Evolutionary conservation across 2,329 filamentous ascomycete species (phyloP).

Genomic region (Aspergillus neoniger): DNA sequence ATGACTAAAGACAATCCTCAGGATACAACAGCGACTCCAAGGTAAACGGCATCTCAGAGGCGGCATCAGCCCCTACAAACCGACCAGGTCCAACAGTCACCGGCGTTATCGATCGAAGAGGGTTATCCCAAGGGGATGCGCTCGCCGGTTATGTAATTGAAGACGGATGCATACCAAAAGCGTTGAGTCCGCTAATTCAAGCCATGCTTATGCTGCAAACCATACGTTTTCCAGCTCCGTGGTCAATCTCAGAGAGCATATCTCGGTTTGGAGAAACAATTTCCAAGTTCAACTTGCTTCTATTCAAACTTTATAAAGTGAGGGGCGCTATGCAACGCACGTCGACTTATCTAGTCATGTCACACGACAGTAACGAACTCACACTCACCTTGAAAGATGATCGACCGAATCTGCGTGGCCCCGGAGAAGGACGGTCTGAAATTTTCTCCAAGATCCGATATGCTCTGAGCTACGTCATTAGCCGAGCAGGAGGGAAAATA

Average conservation of each 20-base stretch:
- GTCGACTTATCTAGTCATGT: conserved; percentile 1
- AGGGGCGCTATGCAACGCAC: neutral
- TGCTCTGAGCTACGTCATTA: neutral
- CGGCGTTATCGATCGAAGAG: conserved; percentile 19
- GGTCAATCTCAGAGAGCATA: neutral
- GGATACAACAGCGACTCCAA: neutral
- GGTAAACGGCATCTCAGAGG: conserved; percentile 28
- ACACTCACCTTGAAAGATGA: neutral
- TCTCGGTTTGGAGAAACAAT: neutral
- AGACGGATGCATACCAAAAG: conserved; percentile 21
- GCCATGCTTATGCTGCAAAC: conserved; percentile 14
- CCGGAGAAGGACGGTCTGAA: neutral
- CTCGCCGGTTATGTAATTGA: conserved; percentile 21
- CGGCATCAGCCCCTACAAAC: neutral
- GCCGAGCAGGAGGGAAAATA: neutral
- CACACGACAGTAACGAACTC: conserved; percentile 3
- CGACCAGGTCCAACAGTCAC: conserved; percentile 20
- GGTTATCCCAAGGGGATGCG: neutral
- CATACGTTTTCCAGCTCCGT: neutral
- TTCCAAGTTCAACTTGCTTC: neutral
- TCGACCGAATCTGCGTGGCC: neutral
- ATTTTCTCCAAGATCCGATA: neutral
- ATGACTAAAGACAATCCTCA: neutral
- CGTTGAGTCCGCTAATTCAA: conserved; percentile 17
- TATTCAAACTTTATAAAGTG: neutral